These are phyloP conservation scores for Rhizopus arrhizus DNA, from an alignment of 371 early-diverging fungal genomes.

Conservation along the genomic window DNA sequence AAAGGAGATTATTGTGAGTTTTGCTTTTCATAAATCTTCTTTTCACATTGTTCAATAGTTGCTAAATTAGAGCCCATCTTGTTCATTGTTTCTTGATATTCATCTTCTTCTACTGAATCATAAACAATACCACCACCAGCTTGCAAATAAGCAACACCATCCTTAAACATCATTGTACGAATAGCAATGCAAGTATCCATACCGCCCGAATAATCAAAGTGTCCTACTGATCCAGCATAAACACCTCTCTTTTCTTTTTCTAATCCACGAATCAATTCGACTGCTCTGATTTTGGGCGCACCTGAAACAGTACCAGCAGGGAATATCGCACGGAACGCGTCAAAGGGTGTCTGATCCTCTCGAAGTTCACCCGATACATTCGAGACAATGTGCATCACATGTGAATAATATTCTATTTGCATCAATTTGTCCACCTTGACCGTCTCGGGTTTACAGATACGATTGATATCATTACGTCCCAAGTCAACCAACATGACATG, in stretches of 20 bases:
- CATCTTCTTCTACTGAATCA: conserved; percentile 88
- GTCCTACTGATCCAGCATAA: conserved; percentile 96
- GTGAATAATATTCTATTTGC: conserved; percentile 94
- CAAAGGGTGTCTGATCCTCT: conserved; percentile 85
- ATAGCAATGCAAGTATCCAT: conserved; percentile 97
- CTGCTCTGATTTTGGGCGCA: conserved; percentile 96
- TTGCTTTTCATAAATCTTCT: conserved; percentile 47
- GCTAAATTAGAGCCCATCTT: conserved; percentile 91
- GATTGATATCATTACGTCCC: conserved; percentile 96
- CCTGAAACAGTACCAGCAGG: conserved; percentile 98
- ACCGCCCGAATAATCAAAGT: conserved; percentile 90
- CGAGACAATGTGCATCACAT: conserved; percentile 98
- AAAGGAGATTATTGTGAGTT: too few relatives aligned
- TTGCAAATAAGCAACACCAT: conserved; percentile 91
- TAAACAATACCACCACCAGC: conserved; percentile 94
- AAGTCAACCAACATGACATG: conserved; percentile 98
- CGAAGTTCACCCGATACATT: conserved; percentile 90
- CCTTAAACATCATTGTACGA: conserved; percentile 96
- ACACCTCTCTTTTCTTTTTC: conserved; percentile 93
- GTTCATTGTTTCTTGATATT: conserved; percentile 94
- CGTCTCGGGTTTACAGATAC: conserved; percentile 88
- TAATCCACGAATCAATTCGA: conserved; percentile 87
- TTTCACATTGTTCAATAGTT: conserved; percentile 84
- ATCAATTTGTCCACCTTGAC: conserved; percentile 94
- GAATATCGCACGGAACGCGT: conserved; percentile 95